Evolutionary conservation across 2,329 filamentous ascomycete species (phyloP).

Genomic region (Penicillium freii): DNA sequence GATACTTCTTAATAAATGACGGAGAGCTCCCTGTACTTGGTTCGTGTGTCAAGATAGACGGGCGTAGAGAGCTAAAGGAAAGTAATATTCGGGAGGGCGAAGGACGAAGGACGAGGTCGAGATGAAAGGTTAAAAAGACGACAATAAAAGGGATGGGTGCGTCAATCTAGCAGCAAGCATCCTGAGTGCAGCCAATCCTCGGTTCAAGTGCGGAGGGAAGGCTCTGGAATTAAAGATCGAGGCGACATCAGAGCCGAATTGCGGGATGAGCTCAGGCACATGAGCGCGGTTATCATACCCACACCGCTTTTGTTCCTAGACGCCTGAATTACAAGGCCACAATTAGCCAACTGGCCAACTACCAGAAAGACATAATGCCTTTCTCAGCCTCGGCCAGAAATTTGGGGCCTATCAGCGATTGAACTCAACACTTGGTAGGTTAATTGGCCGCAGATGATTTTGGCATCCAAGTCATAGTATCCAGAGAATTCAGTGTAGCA

Average conservation of each 20-base stretch:
- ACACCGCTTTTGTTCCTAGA: neutral
- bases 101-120: neutral
- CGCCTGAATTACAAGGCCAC: neutral
- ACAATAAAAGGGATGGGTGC: neutral
- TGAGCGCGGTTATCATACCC: neutral
- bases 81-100: neutral
- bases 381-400: neutral
- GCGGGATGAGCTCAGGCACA: slow-evolving; percentile 9
- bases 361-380: neutral
- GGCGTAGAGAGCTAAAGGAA: neutral
- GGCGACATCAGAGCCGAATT: neutral
- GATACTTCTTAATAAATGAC: neutral
- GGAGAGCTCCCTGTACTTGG: neutral
- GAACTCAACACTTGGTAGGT: too few species aligned
- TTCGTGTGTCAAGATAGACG: neutral
- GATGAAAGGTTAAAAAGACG: neutral
- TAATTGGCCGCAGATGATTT: too few species aligned
- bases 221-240: slow-evolving; percentile 1
- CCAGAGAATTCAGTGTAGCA: neutral
- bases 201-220: neutral
- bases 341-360: neutral
- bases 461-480: neutral
- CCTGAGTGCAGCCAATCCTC: slow-evolving; percentile 4
- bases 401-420: neutral
- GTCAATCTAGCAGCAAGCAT: neutral